Percentiles rank a stretch among this genome's conserved stretches.
Evolutionary conservation across 768 basidiomycete genomes (phyloP).

Genomic region (Steccherinum ochraceum): DNA sequence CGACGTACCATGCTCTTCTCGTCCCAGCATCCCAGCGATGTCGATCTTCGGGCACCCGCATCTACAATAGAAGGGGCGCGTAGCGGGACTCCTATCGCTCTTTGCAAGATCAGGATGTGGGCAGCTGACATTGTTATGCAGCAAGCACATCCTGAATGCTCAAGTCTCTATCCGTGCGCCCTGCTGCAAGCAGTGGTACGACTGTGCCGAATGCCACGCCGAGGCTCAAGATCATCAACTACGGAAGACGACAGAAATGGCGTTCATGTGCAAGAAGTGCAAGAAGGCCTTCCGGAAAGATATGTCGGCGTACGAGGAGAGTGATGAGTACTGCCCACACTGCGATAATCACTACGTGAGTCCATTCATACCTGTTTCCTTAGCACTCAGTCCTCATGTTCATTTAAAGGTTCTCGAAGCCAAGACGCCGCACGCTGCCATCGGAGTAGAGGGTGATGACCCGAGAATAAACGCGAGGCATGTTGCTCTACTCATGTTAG

Average conservation of each 20-base stretch:
- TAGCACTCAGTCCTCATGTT: not conserved
- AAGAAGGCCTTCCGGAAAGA: slow-evolving; percentile 97
- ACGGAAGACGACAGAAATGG: slow-evolving; percentile 75
- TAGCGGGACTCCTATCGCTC: not conserved
- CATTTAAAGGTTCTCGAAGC: slow-evolving; percentile 77
- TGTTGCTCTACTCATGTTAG: slow-evolving; percentile 19
- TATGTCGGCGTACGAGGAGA: slow-evolving; percentile 87
- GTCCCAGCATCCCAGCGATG: not conserved
- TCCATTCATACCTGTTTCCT: slow-evolving; percentile 14
- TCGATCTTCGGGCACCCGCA: no score
- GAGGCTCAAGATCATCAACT: slow-evolving; percentile 74
- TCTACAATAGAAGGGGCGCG: not conserved
- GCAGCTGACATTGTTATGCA: slow-evolving; percentile 22
- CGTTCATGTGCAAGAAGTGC: slow-evolving; percentile 82
- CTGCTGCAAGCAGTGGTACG: slow-evolving; percentile 97
- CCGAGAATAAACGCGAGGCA: slow-evolving; percentile 82
- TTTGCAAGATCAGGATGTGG: not conserved
- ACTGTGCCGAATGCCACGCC: slow-evolving; percentile 93
- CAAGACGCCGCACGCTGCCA: slow-evolving; percentile 79
- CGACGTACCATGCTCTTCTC: not conserved
- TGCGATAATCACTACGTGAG: slow-evolving; percentile 98
- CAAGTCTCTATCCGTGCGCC: slow-evolving; percentile 95
- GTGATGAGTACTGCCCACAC: slow-evolving; percentile 96
- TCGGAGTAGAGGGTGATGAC: slow-evolving; percentile 90
- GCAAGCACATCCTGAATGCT: slow-evolving; percentile 94